phyloP scores from a whole-genome alignment of 1,139 yeast species.

The Suhomyces chickasaworum region DNA sequence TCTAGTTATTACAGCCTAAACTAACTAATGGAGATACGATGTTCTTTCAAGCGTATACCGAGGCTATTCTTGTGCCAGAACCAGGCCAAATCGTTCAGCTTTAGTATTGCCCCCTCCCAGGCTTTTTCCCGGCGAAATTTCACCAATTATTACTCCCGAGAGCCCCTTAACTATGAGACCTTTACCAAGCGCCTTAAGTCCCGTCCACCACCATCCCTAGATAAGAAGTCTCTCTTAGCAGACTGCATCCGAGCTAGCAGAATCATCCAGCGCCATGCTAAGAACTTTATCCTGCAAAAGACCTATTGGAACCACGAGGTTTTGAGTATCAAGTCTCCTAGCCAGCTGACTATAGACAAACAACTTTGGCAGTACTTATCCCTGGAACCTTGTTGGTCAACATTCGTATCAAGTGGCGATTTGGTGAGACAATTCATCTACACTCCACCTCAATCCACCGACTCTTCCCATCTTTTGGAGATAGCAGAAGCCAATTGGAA shows the following conservation, averaged over 20 bases:
- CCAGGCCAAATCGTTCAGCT: neutral
- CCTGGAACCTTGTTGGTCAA: neutral
- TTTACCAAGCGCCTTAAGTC: constrained; percentile 22
- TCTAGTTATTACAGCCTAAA: no score
- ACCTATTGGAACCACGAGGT: neutral
- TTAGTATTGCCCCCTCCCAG: neutral
- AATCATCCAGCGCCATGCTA: constrained; percentile 17
- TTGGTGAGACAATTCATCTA: constrained; percentile 23
- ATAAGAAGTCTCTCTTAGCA: constrained; percentile 11
- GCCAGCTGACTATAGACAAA: constrained; percentile 10
- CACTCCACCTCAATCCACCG: constrained; percentile 26
- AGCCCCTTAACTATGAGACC: constrained; percentile 34
- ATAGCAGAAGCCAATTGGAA: constrained; percentile 13
- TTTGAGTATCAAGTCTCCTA: constrained; percentile 7
- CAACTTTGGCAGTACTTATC: constrained; percentile 9
- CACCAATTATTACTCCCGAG: constrained; percentile 11
- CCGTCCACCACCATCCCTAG: constrained; percentile 12
- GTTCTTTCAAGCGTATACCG: neutral
- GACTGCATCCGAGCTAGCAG: constrained; percentile 33
- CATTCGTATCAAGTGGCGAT: neutral
- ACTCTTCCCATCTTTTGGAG: constrained; percentile 21
- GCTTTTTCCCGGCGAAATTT: constrained; percentile 1
- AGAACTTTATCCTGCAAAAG: neutral
- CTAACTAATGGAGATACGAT: neutral
- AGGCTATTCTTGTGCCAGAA: neutral